Base-by-base conservation (phyloP, 2,329 filamentous ascomycete species). In the Chaetoscypha palmicola region DNA sequence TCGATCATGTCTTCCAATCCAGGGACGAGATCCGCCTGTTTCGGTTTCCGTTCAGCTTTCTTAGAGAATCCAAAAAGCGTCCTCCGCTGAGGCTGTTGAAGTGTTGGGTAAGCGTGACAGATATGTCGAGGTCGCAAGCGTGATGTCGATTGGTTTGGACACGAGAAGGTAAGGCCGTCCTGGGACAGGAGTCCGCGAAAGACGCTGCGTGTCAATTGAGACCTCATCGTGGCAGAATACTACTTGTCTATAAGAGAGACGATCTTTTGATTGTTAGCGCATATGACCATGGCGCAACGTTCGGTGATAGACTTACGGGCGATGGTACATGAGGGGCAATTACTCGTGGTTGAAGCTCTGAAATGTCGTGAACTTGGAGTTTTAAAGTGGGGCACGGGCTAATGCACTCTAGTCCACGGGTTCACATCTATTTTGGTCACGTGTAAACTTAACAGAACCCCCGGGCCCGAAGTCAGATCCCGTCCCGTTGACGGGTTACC, bases 1-100 rank as follows among this genome's bases (percentile, higher is more conserved):
- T 85, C 75, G 56, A 85, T 74, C 67, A 95, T 77, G 12, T 74
- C 75, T 51, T 79, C 77, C 57, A 89, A 76, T 41, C 88, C 89
- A 0, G 78, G 83, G 57, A 80, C 84, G 48, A 81, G 68, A 55
- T 80, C 73, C 39, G 80, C 70, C 17, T 77, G 70, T 61, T 79
- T 81, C 33, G 80, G 64, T 45, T 74, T 68, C 46, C 77, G 71
- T 14, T 78, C 73, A 3, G 77, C 67, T 55, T 79, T 78, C 50
- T 70, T 61, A 53, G 85, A 75, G 36, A 88, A 67, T 20, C 73
- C 72, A 55, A 89, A 72, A 46, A 90, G 79, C 3, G 73, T 73
- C 50, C 81, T 69, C 38, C 69, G 65, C 9, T 62, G 43, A 5
- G 62, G 41, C 17, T 52, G 41, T 53, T 54, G 54, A 49, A 53